A percentile compares a stretch with the other conserved stretches of the same genome.
phyloP scores from a whole-genome alignment of 1,284 basidiomycete genomes.

The Cerrena zonata region DNA sequence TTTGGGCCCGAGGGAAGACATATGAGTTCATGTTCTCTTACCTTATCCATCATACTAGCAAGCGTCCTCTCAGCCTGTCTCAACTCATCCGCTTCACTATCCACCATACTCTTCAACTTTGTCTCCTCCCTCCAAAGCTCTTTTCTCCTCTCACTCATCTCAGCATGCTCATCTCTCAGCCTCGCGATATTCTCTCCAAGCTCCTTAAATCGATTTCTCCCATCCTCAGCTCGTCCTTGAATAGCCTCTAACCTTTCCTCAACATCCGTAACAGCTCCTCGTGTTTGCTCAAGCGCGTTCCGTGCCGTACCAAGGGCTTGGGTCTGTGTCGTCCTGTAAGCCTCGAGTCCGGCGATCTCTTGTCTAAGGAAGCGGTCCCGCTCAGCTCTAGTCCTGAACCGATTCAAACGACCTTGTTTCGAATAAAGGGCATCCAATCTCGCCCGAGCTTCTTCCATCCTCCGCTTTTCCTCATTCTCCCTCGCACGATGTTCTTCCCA shows the following conservation, averaged over 20 bases:
- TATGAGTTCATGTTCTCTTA: slow-evolving; percentile 31
- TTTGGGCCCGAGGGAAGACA: not conserved
- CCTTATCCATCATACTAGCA: slow-evolving; percentile 93
- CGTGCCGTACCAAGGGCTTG: slow-evolving; percentile 44
- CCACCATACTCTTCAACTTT: slow-evolving; percentile 73
- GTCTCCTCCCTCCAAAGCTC: slow-evolving; percentile 94
- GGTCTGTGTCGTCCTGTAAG: slow-evolving; percentile 48
- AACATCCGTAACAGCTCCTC: slow-evolving; percentile 47
- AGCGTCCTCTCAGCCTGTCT: slow-evolving; percentile 75
- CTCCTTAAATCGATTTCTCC: slow-evolving; percentile 62
- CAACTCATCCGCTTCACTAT: slow-evolving; percentile 76
- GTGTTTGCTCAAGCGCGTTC: slow-evolving; percentile 42
- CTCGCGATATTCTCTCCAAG: slow-evolving; percentile 60
- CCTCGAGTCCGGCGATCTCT: slow-evolving; percentile 68
- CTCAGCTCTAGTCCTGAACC: slow-evolving; percentile 79
- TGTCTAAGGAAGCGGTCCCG: slow-evolving; percentile 73
- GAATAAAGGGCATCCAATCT: slow-evolving; percentile 71
- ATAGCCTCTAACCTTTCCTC: slow-evolving; percentile 58
- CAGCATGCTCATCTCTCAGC: slow-evolving; percentile 69
- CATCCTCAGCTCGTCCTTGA: slow-evolving; percentile 70
- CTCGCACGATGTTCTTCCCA: slow-evolving; percentile 54
- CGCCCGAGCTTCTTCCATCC: slow-evolving; percentile 68
- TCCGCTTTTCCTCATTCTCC: slow-evolving; percentile 65
- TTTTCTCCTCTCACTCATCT: slow-evolving; percentile 77
- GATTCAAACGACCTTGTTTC: slow-evolving; percentile 82